Percentiles rank a stretch among this genome's conserved stretches.
Evolutionary conservation across 108 stramenopile genomes (phyloP).

Genomic region (Skeletonema marinoi): DNA sequence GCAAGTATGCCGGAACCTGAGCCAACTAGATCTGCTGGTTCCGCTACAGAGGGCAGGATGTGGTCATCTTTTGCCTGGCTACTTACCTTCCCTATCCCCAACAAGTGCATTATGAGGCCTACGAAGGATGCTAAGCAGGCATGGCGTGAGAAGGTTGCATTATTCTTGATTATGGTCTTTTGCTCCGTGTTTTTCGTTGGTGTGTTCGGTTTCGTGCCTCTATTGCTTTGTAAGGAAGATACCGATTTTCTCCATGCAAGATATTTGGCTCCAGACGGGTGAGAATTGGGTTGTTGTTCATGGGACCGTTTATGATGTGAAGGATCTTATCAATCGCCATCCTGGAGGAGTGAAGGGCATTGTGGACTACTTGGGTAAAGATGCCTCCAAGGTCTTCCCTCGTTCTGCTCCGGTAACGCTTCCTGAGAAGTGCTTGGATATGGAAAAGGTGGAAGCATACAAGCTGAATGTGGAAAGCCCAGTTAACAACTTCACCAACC

Average conservation of each 20-base stretch:
- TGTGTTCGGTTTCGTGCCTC: constrained; percentile 60
- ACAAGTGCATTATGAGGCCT: constrained; percentile 42
- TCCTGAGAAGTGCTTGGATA: constrained; percentile 56
- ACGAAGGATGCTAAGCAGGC: constrained; percentile 57
- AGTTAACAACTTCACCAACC: constrained; percentile 48
- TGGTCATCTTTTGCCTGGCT: constrained; percentile 46
- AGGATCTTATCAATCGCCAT: constrained; percentile 54
- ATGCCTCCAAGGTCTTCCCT: constrained; percentile 58
- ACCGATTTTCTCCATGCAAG: constrained; percentile 35
- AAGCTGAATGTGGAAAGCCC: constrained; percentile 30
- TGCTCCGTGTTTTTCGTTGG: constrained; percentile 56
- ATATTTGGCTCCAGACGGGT: constrained; percentile 52
- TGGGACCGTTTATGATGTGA: constrained; percentile 57
- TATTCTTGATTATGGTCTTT: constrained; percentile 53
- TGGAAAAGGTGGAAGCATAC: constrained; percentile 45
- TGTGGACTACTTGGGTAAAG: constrained; percentile 57
- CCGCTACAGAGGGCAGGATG: constrained; percentile 11
- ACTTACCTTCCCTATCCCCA: constrained; percentile 49
- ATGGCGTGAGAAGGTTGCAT: constrained; percentile 58
- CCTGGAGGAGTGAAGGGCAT: constrained; percentile 60
- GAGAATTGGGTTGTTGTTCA: constrained; percentile 55
- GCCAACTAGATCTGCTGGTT: not conserved
- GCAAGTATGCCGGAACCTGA: constrained; percentile 42
- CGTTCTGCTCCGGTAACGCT: constrained; percentile 52
- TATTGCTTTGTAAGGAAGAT: constrained; percentile 50